Percentiles rank a stretch among this genome's conserved stretches.
phyloP scores from a whole-genome alignment of 2,329 filamentous ascomycete species.

The Ascosphaera apis region DNA sequence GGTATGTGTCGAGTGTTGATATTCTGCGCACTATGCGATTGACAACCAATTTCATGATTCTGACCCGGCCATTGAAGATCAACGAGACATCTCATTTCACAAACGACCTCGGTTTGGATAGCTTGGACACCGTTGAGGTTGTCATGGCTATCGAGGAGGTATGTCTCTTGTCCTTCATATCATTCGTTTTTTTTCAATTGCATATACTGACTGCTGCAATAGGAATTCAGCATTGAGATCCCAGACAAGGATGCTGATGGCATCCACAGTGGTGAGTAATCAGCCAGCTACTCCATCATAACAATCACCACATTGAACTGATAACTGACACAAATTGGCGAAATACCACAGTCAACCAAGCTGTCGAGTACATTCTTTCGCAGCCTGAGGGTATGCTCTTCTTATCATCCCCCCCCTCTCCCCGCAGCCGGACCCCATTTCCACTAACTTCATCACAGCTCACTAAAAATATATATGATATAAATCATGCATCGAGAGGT shows the following conservation, averaged over 20 bases:
- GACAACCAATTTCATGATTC: no score
- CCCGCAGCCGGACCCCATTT: slow-evolving; percentile 6
- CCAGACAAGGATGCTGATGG: slow-evolving; percentile 89
- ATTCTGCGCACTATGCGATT: background rate
- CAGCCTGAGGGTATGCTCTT: slow-evolving; percentile 67
- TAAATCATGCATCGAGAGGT: no score
- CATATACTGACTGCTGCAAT: slow-evolving; percentile 7
- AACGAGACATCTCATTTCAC: slow-evolving; percentile 69
- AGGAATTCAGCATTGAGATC: slow-evolving; percentile 85
- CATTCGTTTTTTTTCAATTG: background rate
- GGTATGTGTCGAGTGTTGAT: slow-evolving; percentile 17
- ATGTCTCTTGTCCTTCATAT: slow-evolving; percentile 11
- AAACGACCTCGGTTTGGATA: slow-evolving; percentile 92
- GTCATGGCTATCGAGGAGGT: slow-evolving; percentile 99
- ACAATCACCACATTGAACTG: background rate
- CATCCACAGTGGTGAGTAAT: slow-evolving; percentile 61
- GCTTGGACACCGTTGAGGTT: slow-evolving; percentile 94
- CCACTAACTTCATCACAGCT: slow-evolving; percentile 1
- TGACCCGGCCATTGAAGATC: slow-evolving; percentile 35
- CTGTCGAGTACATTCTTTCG: slow-evolving; percentile 77
- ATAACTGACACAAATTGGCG: slow-evolving; percentile 10
- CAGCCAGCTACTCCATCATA: background rate
- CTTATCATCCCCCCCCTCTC: slow-evolving; percentile 10
- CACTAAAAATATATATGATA: no score
- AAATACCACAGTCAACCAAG: slow-evolving; percentile 57